Conservation (phyloP, 2,329 filamentous ascomycete species). For the Graphilbum ipis-grandicollis region DNA sequence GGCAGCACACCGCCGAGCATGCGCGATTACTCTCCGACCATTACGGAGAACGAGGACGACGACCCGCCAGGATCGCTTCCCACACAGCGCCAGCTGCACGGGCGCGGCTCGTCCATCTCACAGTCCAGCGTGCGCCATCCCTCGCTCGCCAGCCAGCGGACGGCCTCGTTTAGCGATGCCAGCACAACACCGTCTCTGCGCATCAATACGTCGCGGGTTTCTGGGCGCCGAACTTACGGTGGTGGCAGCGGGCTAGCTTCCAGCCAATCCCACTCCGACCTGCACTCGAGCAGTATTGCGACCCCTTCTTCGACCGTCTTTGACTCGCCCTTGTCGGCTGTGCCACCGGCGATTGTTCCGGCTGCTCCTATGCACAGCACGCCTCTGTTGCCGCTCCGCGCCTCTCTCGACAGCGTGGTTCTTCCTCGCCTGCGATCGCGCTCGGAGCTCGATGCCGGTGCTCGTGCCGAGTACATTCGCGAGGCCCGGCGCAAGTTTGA, state of each 20-base stretch:
- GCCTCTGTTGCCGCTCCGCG: constrained; percentile 35
- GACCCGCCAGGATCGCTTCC: constrained; percentile 5
- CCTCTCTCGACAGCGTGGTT: constrained; percentile 35
- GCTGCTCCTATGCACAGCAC: constrained; percentile 15
- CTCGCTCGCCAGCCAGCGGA: constrained; percentile 21
- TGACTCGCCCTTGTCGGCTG: constrained; percentile 11
- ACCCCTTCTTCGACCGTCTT: constrained; percentile 5
- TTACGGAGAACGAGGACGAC: constrained; percentile 31
- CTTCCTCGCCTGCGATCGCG: constrained; percentile 41
- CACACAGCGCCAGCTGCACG: constrained; percentile 11
- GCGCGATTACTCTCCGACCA: constrained; percentile 38
- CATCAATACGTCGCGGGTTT: constrained; percentile 19
- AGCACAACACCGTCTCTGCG: constrained; percentile 16
- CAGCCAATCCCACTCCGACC: constrained; percentile 27
- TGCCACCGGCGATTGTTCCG: neutral
- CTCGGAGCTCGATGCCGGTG: constrained; percentile 38
- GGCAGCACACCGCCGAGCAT: constrained; percentile 18
- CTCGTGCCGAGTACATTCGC: constrained; percentile 38
- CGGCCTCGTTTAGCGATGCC: constrained; percentile 21
- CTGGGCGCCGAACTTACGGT: constrained; percentile 5
- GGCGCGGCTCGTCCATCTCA: constrained; percentile 12
- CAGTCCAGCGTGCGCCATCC: constrained; percentile 18
- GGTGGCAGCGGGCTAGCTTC: constrained; percentile 17
- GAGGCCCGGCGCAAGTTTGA: constrained; percentile 46
- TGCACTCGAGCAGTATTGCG: constrained; percentile 19